Evolutionary conservation across 495 filamentous ascomycete genomes (phyloP).

Genomic region (Neurospora africana): DNA sequence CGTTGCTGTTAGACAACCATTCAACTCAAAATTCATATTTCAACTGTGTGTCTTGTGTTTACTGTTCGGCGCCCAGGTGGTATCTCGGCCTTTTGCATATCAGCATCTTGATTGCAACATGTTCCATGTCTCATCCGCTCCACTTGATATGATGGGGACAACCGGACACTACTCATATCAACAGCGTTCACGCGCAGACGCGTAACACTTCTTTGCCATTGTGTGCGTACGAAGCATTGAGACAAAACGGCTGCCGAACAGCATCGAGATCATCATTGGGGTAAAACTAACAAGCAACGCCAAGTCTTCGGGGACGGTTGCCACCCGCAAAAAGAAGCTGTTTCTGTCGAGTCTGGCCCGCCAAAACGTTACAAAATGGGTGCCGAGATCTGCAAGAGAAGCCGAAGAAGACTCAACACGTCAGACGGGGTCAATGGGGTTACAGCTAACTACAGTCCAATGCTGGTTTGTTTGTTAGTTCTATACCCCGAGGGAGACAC

Average conservation of each 20-base stretch:
- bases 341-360: background rate
- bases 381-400: slow-evolving; percentile 20
- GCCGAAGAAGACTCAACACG: slow-evolving; percentile 14
- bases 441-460: slow-evolving; percentile 1
- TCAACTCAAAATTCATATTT: background rate
- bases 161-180: background rate
- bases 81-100: background rate
- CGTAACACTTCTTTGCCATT: background rate
- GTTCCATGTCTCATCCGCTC: background rate
- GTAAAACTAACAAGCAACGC: background rate
- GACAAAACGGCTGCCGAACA: background rate
- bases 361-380: background rate
- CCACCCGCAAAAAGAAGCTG: slow-evolving; percentile 3
- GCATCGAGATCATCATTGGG: background rate
- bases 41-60: background rate
- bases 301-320: slow-evolving; percentile 6
- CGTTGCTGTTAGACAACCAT: background rate
- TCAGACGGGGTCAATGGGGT: slow-evolving; percentile 3
- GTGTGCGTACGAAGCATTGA: background rate
- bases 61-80: background rate
- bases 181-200: background rate
- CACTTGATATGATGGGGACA: background rate
- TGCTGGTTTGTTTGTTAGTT: no score
- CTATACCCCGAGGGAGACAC: no score
- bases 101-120: background rate